Evolutionary conservation across 306 rosid genomes (phyloP), one percentile per base, ranked within the genome.

Genomic region (peach (Prunus persica)): DNA sequence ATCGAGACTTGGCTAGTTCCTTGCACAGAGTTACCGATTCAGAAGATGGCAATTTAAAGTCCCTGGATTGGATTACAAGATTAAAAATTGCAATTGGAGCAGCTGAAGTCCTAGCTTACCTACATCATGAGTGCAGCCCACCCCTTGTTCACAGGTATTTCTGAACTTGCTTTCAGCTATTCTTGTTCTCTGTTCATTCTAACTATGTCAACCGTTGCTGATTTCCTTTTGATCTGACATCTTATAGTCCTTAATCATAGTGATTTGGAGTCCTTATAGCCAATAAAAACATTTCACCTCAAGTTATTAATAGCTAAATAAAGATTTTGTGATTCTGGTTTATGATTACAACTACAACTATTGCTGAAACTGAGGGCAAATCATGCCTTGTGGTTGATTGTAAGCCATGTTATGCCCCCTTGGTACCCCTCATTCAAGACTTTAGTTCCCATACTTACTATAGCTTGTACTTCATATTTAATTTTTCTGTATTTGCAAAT

Each of bases 41-140:
- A 66, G 78, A 56, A 27, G 88, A 92, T 73, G 90, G 78, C 20
- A 82, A 83, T 43, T 75, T 77, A 34, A 87, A 78, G 75, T 91
- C 96, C 68, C 72, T 91, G 56, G 99, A 96, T 86, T 96, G 99
- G 99, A 96, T 96, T 80, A 96, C 96, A 22, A 87, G 99, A 83
- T 76, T 89, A 80, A 96, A 96, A 86, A 91, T 96, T 66, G 99
- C 99, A 70, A 89, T 72, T 16, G 99, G 97, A 76, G 96, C 96
- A 76, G 99, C 99, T 8, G 99, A 96, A 84, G 92, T 87, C 77
- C 85, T 96, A 16, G 76, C 89, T 81, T 65, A 87, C 83, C 84
- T 96, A 49, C 99, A 95, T 82, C 89, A 88, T 34, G 98, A 92
- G 58, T 87, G 91, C 80, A 86, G 67, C 83, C 98, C 98, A 78